phyloP scores from a whole-genome alignment of 768 basidiomycete species.

The Auricularia sp. region DNA sequence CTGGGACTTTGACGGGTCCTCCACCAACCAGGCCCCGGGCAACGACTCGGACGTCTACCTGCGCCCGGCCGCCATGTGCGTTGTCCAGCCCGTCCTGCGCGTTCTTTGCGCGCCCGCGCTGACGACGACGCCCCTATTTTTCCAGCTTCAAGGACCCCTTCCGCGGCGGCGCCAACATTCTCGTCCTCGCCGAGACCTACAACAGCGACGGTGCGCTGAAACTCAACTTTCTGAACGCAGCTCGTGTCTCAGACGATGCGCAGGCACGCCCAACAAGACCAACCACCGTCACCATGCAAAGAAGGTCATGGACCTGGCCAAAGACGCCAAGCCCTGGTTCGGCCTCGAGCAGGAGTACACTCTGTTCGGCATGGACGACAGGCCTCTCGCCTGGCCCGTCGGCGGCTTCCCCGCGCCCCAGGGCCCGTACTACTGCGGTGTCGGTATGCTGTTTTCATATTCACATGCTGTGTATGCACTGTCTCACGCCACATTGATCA shows the following conservation, averaged over 20 bases:
- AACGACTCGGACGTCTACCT: slow-evolving; percentile 96
- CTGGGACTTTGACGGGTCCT: slow-evolving; percentile 99
- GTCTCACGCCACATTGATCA: slow-evolving; percentile 8
- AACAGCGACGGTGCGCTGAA: slow-evolving; percentile 66
- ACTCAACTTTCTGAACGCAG: neutral
- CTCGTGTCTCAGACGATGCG: neutral
- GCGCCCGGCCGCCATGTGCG: slow-evolving; percentile 73
- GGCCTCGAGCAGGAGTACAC: slow-evolving; percentile 99
- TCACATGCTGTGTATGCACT: neutral
- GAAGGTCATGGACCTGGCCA: slow-evolving; percentile 92
- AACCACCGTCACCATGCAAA: slow-evolving; percentile 91
- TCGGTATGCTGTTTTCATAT: slow-evolving; percentile 48
- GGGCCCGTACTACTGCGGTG: slow-evolving; percentile 99
- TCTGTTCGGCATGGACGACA: slow-evolving; percentile 85
- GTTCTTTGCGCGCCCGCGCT: neutral
- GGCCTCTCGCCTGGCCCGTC: slow-evolving; percentile 94
- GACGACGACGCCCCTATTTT: neutral
- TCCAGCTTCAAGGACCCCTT: slow-evolving; percentile 91
- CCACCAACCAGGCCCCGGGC: slow-evolving; percentile 94
- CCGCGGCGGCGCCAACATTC: slow-evolving; percentile 96
- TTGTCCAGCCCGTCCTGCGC: neutral
- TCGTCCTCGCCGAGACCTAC: slow-evolving; percentile 95
- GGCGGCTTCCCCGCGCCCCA: slow-evolving; percentile 99
- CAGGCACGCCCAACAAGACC: slow-evolving; percentile 83
- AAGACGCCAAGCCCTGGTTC: slow-evolving; percentile 82